Conservation (phyloP, 768 basidiomycete species). For the Pisolithus albus region DNA sequence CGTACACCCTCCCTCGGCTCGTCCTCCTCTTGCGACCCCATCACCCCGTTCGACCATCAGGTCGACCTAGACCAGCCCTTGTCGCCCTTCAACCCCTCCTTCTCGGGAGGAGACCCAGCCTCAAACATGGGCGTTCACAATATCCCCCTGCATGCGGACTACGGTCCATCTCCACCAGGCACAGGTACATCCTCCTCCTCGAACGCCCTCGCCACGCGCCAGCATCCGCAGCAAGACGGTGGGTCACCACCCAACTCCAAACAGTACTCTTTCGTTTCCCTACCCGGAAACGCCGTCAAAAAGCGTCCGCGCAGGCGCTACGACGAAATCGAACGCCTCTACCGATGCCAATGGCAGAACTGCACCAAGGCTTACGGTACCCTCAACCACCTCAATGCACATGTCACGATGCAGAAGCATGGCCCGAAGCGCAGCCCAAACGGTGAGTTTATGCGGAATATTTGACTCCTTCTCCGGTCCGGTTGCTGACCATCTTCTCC, state of each 20-base stretch:
- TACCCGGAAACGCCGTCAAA: slow-evolving; percentile 75
- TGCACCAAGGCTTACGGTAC: slow-evolving; percentile 88
- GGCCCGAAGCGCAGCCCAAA: slow-evolving; percentile 83
- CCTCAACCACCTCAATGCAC: slow-evolving; percentile 94
- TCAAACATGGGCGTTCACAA: slow-evolving; percentile 26
- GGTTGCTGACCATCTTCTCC: background rate
- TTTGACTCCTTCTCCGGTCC: slow-evolving; percentile 2
- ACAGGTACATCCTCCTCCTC: slow-evolving; percentile 57
- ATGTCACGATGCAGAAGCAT: slow-evolving; percentile 98
- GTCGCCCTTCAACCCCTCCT: slow-evolving; percentile 50
- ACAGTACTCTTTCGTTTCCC: slow-evolving; percentile 75
- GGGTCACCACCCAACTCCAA: slow-evolving; percentile 44
- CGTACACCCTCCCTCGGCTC: slow-evolving; percentile 41
- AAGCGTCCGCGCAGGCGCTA: slow-evolving; percentile 81
- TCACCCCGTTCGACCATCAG: slow-evolving; percentile 27
- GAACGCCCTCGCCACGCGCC: slow-evolving; percentile 27
- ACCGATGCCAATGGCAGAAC: slow-evolving; percentile 76
- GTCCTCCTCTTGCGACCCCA: slow-evolving; percentile 32
- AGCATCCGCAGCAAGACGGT: slow-evolving; percentile 12
- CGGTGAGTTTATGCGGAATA: slow-evolving; percentile 45
- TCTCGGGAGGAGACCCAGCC: slow-evolving; percentile 37
- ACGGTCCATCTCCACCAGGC: slow-evolving; percentile 56
- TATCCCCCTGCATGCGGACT: slow-evolving; percentile 38
- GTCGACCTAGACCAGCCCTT: slow-evolving; percentile 41
- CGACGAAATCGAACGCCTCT: slow-evolving; percentile 94